Evolutionary conservation across 345 rosid species (phyloP).

Genomic region (Nasturtium officinale): DNA sequence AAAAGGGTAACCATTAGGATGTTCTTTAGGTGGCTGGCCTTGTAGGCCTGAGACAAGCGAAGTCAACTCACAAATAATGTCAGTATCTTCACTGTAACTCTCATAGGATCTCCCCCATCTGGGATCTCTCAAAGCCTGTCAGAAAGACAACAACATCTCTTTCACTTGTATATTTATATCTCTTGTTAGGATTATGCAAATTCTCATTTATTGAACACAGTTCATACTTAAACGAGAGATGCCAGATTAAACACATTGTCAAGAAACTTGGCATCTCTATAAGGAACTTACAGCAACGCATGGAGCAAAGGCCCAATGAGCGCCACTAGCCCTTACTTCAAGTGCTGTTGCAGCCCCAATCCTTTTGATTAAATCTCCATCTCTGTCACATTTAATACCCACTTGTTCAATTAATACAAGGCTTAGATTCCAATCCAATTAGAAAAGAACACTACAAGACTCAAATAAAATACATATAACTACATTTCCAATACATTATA

Average conservation of each 20-base stretch:
- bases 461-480: background rate
- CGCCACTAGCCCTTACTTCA: no score
- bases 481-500: background rate
- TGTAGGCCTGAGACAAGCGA: conserved; percentile 73
- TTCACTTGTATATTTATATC: background rate
- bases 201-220: conserved; percentile 3
- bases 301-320: conserved; percentile 9
- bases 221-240: background rate
- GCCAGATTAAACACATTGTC: background rate
- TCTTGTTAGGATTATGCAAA: background rate
- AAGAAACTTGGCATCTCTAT: background rate
- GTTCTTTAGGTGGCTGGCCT: conserved; percentile 63
- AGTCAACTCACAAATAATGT: conserved; percentile 60
- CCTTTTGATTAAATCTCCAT: conserved; percentile 64
- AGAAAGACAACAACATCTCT: background rate
- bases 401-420: conserved; percentile 1
- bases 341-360: conserved; percentile 46
- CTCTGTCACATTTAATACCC: conserved; percentile 42
- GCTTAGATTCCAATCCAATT: background rate
- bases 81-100: conserved; percentile 73
- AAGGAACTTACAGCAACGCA: background rate
- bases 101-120: conserved; percentile 94
- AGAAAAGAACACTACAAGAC: background rate
- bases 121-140: conserved; percentile 56
- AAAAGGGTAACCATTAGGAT: conserved; percentile 61